Evolutionary conservation across 371 early-diverging fungal genomes (phyloP).

Genomic region (Entomophthora muscae): DNA sequence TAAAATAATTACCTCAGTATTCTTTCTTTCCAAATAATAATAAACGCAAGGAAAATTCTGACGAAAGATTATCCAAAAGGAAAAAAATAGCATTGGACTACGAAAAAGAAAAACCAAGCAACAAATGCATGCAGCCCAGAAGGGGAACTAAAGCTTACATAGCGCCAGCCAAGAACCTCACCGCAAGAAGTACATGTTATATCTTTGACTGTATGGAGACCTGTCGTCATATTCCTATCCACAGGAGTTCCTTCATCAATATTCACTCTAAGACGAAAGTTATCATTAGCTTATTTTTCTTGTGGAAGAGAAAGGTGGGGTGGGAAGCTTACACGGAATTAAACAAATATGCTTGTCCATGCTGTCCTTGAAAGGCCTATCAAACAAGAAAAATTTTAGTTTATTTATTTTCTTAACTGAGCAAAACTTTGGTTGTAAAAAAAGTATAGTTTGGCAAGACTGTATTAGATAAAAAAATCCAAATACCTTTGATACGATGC

Average conservation of each 20-base stretch:
- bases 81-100: too few species aligned
- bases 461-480: too few species aligned
- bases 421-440: too few species aligned
- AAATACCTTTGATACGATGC: slow-evolving; percentile 42
- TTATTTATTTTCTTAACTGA: too few species aligned
- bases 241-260: slow-evolving; percentile 20
- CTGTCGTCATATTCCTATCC: slow-evolving; percentile 55
- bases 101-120: too few species aligned
- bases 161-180: slow-evolving; percentile 64
- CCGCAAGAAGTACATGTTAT: slow-evolving; percentile 42
- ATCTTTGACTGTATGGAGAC: slow-evolving; percentile 60
- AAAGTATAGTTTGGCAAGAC: too few species aligned
- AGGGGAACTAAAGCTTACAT: slow-evolving; percentile 21
- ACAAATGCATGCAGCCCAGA: too few species aligned
- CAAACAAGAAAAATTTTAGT: neutral
- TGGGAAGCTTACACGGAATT: slow-evolving; percentile 39
- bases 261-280: slow-evolving; percentile 13
- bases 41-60: too few species aligned
- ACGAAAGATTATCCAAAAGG: too few species aligned
- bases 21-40: neutral
- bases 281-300: too few species aligned
- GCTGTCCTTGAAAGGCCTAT: slow-evolving; percentile 46
- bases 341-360: slow-evolving; percentile 58
- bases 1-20: slow-evolving; percentile 9
- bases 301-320: too few species aligned